Base-by-base conservation (phyloP, 495 filamentous ascomycete genomes). In the Paragyromitra xinjiangensis region DNA sequence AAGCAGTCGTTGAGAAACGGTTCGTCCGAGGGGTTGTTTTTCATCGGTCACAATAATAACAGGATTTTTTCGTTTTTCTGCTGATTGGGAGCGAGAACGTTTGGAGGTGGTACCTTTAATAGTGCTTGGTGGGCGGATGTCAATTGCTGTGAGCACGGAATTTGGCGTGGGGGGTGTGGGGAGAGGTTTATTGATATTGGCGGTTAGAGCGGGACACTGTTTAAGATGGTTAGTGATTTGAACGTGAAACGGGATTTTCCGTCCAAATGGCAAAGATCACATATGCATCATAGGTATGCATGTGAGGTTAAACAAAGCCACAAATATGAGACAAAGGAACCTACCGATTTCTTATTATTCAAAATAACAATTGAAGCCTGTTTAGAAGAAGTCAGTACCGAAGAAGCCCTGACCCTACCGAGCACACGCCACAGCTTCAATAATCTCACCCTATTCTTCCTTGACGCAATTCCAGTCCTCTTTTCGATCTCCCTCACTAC, bases 401-500 rank as follows among this genome's bases (percentile, higher is more conserved):
- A 34, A 22, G 16, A 53, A 58, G 11, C 16, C 44, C 29, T 55
- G 34, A 65, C 22, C 42, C 40, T 51, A 16, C 4, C 14, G 12
- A 16, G 34, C 24, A 14, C n/a, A 58, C 42, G 14, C 53, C 14
- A n/a, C 19, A 64, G n/a, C 9, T n/a, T n/a, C 45, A 44, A n/a
- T 64, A 53, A 44, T 26, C 65, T 29, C 78, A 78, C 77, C 58
- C 50, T 79, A 72, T 78, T 71, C 51, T 65, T 79, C 50, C 79
- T 70, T 84, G 91, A 94, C 44, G 91, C 91, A 74, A 91, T 86
- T 22, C 90, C 91, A 6, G 92, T 91, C 69, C 91, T 89, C 78
- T 87, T 87, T 80, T 94, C 91, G 87, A 95, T 93, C 82, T 95
- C 93, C 6, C 87, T 86, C 12, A 94, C 88, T 53, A 94, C 91